Evolutionary conservation across 768 basidiomycete species (phyloP).

Genomic region (Daedaleopsis nitida): DNA sequence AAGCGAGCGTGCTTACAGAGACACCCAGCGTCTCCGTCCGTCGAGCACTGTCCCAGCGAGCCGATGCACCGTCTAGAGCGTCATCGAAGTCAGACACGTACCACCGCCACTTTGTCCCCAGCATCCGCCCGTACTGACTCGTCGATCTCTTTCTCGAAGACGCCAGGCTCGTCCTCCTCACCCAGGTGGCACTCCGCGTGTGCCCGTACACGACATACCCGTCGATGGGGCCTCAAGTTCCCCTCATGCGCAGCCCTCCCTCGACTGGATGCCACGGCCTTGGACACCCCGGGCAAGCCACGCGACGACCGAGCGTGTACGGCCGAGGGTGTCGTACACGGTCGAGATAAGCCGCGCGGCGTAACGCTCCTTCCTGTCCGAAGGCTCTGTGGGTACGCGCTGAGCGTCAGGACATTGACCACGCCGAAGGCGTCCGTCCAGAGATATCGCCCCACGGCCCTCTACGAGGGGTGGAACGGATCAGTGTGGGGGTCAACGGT

Average conservation of each 20-base stretch:
- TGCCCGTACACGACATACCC: slow-evolving; percentile 30
- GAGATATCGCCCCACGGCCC: slow-evolving; percentile 31
- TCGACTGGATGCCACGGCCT: no score
- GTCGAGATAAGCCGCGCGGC: slow-evolving; percentile 28
- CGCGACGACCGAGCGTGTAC: no score
- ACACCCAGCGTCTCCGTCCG: slow-evolving; percentile 21
- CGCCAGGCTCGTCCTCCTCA: neutral
- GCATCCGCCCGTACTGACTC: slow-evolving; percentile 26
- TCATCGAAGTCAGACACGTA: no score
- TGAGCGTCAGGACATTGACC: slow-evolving; percentile 30
- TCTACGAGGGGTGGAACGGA: slow-evolving; percentile 25
- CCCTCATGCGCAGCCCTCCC: slow-evolving; percentile 30
- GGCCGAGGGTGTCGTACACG: slow-evolving; percentile 31
- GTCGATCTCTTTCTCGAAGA: slow-evolving; percentile 24
- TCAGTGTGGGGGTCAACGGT: no score
- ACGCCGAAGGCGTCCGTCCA: slow-evolving; percentile 38
- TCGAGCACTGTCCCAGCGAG: slow-evolving; percentile 15
- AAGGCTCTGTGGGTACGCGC: slow-evolving; percentile 12
- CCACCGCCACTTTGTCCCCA: slow-evolving; percentile 30
- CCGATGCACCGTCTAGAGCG: slow-evolving; percentile 33
- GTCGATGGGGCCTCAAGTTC: slow-evolving; percentile 33
- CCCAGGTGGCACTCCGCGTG: neutral
- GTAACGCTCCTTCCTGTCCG: slow-evolving; percentile 13
- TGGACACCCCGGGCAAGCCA: no score
- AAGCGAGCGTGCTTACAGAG: slow-evolving; percentile 19